phyloP scores from a whole-genome alignment of 257 asterid species.

The Dorcoceras hygrometricum region DNA sequence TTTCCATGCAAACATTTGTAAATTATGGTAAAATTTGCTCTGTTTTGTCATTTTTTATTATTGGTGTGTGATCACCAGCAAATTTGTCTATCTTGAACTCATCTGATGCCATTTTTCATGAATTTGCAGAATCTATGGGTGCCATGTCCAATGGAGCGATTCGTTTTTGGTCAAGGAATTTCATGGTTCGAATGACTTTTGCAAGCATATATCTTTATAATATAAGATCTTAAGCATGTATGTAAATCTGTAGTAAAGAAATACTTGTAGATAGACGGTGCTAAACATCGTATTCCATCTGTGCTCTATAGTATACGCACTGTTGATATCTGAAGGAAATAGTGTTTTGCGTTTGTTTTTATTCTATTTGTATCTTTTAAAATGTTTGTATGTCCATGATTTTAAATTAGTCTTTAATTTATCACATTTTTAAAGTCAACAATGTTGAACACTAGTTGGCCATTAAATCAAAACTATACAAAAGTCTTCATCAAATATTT shows the following conservation, averaged over 20 bases:
- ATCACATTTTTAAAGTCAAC: too few relatives aligned
- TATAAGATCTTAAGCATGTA: not conserved
- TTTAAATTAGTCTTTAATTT: too few relatives aligned
- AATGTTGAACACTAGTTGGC: too few relatives aligned
- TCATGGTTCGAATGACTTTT: not conserved
- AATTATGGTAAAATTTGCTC: not conserved
- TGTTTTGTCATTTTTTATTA: too few relatives aligned
- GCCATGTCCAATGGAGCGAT: not conserved
- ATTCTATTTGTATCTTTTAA: too few relatives aligned
- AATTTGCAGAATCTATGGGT: not conserved
- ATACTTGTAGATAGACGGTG: not conserved
- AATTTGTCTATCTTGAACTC: not conserved
- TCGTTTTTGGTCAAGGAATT: not conserved
- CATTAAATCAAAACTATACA: too few relatives aligned
- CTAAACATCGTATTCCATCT: not conserved
- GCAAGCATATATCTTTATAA: too few relatives aligned
- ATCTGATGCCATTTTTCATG: not conserved
- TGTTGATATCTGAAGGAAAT: not conserved
- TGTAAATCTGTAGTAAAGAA: not conserved
- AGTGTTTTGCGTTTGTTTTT: not conserved
- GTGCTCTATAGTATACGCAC: not conserved
- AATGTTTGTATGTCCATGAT: too few relatives aligned
- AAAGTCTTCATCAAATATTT: too few relatives aligned
- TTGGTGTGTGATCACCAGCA: not conserved
- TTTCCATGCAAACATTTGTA: not conserved